These are phyloP conservation scores for Magnolia officinalis DNA, from an alignment of 164 flowering plant genomes.

Conservation along the genomic window DNA sequence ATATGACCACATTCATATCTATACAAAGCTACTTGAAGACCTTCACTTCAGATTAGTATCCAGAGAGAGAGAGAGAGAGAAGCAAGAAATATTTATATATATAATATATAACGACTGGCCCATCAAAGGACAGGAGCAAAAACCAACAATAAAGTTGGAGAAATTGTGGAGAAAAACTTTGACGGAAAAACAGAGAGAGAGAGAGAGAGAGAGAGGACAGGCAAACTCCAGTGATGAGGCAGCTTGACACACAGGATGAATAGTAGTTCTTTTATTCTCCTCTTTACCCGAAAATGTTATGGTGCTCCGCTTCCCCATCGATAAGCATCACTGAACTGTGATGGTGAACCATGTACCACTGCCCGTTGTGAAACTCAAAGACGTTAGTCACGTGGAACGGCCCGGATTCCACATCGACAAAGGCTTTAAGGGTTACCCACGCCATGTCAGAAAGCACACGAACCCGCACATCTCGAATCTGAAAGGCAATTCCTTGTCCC, in stretches of 20 bases:
- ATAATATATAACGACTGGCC: background rate
- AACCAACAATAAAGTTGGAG: slow-evolving; percentile 7
- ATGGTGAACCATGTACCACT: slow-evolving; percentile 95
- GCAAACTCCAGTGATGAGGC: background rate
- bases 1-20: slow-evolving; percentile 7
- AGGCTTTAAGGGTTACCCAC: slow-evolving; percentile 92
- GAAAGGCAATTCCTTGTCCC: slow-evolving; percentile 62
- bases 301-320: slow-evolving; percentile 50
- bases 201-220: background rate
- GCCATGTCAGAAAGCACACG: slow-evolving; percentile 80
- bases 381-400: slow-evolving; percentile 73
- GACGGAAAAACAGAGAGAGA: background rate
- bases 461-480: slow-evolving; percentile 70
- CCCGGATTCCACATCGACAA: slow-evolving; percentile 50
- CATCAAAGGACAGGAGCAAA: slow-evolving; percentile 2
- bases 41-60: background rate
- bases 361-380: slow-evolving; percentile 73
- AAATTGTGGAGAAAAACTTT: background rate
- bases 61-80: background rate
- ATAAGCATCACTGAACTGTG: slow-evolving; percentile 64
- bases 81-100: background rate
- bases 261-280: background rate
- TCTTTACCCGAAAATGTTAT: slow-evolving; percentile 27
- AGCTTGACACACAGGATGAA: background rate
- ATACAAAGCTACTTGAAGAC: slow-evolving; percentile 6